Conservation (phyloP, 2,329 filamentous ascomycete species). For the Beauveria sp. region DNA sequence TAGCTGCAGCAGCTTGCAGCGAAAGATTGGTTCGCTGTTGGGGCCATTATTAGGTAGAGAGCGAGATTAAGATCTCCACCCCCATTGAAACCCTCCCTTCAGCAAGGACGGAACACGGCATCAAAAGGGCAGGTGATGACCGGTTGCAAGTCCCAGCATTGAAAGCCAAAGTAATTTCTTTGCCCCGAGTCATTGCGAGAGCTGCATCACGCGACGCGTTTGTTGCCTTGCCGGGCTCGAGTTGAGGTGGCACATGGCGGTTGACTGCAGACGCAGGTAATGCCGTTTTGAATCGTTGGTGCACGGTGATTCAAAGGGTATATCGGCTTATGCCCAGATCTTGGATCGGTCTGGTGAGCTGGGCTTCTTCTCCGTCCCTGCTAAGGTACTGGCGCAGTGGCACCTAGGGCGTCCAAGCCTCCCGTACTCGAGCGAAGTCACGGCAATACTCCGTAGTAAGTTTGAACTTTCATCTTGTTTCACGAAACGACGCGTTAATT, state of each 20-base stretch:
- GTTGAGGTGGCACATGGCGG: not conserved
- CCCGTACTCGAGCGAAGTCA: not conserved
- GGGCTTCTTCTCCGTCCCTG: not conserved
- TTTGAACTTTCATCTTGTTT: not conserved
- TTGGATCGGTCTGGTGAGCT: not conserved
- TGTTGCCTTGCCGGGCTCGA: not conserved
- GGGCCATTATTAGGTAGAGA: not conserved
- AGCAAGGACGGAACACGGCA: not conserved
- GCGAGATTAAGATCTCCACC: slow-evolving; percentile 3
- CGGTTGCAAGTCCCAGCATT: not conserved
- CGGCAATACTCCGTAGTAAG: not conserved
- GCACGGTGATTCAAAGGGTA: not conserved
- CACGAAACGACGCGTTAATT: too few relatives aligned
- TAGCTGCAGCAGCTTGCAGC: not conserved
- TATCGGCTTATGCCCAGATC: not conserved
- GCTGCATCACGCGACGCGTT: slow-evolving; percentile 9
- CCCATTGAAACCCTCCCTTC: not conserved
- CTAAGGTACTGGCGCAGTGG: not conserved
- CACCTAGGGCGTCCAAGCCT: not conserved
- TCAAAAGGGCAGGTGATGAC: not conserved
- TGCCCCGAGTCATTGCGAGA: not conserved
- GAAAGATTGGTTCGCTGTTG: not conserved
- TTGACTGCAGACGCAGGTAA: not conserved
- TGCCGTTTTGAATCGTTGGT: not conserved
- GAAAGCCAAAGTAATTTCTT: not conserved